Evolutionary conservation across 2,329 filamentous ascomycete genomes (phyloP).

Genomic region (Clarireedia sp.): DNA sequence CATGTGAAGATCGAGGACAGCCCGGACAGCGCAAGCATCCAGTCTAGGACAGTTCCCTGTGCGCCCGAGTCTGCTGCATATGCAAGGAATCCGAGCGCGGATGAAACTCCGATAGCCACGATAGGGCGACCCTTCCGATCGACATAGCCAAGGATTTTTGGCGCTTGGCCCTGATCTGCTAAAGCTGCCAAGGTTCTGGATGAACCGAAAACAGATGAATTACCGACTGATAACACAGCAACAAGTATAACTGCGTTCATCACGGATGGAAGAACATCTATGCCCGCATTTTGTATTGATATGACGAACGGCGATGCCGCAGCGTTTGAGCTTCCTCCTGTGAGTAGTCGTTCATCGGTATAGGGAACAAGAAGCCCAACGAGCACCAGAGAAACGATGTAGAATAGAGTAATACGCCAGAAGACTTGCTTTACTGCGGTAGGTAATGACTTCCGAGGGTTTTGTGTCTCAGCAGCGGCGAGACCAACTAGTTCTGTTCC

Average conservation of each 20-base stretch:
- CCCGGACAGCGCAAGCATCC: slow-evolving; percentile 57
- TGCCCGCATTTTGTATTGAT: slow-evolving; percentile 44
- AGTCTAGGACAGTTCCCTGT: slow-evolving; percentile 47
- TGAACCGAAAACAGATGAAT: slow-evolving; percentile 51
- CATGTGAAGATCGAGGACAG: slow-evolving; percentile 53
- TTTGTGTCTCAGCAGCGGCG: slow-evolving; percentile 42
- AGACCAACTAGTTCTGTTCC: slow-evolving; percentile 47
- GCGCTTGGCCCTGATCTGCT: slow-evolving; percentile 51
- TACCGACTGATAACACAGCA: slow-evolving; percentile 50
- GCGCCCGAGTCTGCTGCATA: slow-evolving; percentile 44
- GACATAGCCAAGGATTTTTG: slow-evolving; percentile 48
- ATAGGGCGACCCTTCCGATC: slow-evolving; percentile 51
- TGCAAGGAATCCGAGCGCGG: slow-evolving; percentile 36
- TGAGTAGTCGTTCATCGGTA: slow-evolving; percentile 34
- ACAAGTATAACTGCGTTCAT: slow-evolving; percentile 54
- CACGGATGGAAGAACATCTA: slow-evolving; percentile 44
- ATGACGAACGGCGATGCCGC: slow-evolving; percentile 49
- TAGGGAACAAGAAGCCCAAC: slow-evolving; percentile 42
- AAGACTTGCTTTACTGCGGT: slow-evolving; percentile 46
- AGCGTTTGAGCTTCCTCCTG: slow-evolving; percentile 28
- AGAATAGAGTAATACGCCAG: slow-evolving; percentile 46
- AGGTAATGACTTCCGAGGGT: slow-evolving; percentile 42
- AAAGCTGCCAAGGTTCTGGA: slow-evolving; percentile 52
- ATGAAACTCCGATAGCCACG: slow-evolving; percentile 35
- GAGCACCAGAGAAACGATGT: slow-evolving; percentile 43